Evolutionary conservation across 1,284 basidiomycete genomes (phyloP), one percentile per base, ranked within the genome.

Genomic region (Ganoderma boninense): DNA sequence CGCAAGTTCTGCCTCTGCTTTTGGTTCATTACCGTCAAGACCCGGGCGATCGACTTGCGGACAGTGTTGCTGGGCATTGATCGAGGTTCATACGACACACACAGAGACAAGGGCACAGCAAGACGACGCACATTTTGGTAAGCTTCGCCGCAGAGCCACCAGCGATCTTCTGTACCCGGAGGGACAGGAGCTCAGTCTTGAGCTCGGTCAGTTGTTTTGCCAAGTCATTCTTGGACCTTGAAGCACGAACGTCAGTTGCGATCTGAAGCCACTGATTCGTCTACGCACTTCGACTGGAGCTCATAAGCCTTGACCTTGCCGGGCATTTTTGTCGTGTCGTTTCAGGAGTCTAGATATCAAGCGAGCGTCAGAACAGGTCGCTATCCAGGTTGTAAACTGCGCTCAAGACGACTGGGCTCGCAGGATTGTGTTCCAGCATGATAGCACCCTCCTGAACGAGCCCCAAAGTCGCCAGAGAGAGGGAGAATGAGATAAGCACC

Each of bases 1-100:
- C 96, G 95, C 77, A 99, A 91, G 87, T 97, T 97, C 87, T 96
- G 92, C 79, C 98, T 95, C 80, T 94, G 92, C 88, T 99, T 99
- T 83, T 96, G 93, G 94, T 98, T 99, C 88, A 95, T 97, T 79
- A 99, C 97, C 64, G 98, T 99, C 86, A 99, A 86, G 76, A 99
- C 97, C 73, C 98, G 96, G 75, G 98, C 98, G 81, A 99, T 97
- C 77, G 96, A 97, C 89, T 99, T 99, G 89, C 98, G 97, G 83
- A 98, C 95, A 77, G 95, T 90, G 86, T 95, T 93, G 86, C 97
- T 99, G 80, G 14, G 35, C 62, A 56, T 13, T 4, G 43, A 18
- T 46, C 4, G n/a, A 18, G 49, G 38, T 29, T 43, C 60, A 44
- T 18, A 43, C 10, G 7, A 26, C 23, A 11, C 6, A 1, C 23